Evolutionary conservation across 768 basidiomycete genomes (phyloP).

Genomic region (Clitopilus passeckerianus): DNA sequence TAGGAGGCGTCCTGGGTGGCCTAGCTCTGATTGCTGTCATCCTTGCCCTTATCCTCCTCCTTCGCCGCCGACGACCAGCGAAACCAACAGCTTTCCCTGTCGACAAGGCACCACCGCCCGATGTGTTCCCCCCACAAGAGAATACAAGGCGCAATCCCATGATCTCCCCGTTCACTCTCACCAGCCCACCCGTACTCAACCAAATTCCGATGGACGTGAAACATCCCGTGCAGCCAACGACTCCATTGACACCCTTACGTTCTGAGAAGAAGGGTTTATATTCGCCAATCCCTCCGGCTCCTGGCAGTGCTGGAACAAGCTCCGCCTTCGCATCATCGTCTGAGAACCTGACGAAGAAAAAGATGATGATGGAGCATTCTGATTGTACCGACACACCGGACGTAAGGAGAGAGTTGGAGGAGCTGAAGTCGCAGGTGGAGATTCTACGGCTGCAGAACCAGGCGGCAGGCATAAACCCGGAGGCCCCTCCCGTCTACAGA

Average conservation of each 20-base stretch:
- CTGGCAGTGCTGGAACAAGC: not conserved
- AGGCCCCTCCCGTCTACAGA: not conserved
- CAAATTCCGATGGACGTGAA: not conserved
- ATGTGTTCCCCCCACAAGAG: not conserved
- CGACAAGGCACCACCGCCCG: not conserved
- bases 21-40: not conserved
- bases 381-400: not conserved
- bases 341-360: not conserved
- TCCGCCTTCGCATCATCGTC: not conserved
- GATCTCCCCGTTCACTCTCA: not conserved
- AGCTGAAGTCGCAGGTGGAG: constrained; percentile 2
- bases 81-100: not conserved
- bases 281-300: not conserved
- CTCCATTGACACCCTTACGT: not conserved
- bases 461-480: not conserved
- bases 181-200: not conserved
- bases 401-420: constrained; percentile 2
- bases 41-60: not conserved
- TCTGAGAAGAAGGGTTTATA: not conserved
- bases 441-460: not conserved
- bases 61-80: not conserved
- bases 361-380: not conserved
- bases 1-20: constrained; percentile 5
- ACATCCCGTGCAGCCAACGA: not conserved
- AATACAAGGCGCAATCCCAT: not conserved